These are phyloP conservation scores for Skeletonema costatum DNA, from an alignment of 108 stramenopile species.

Conservation along the genomic window DNA sequence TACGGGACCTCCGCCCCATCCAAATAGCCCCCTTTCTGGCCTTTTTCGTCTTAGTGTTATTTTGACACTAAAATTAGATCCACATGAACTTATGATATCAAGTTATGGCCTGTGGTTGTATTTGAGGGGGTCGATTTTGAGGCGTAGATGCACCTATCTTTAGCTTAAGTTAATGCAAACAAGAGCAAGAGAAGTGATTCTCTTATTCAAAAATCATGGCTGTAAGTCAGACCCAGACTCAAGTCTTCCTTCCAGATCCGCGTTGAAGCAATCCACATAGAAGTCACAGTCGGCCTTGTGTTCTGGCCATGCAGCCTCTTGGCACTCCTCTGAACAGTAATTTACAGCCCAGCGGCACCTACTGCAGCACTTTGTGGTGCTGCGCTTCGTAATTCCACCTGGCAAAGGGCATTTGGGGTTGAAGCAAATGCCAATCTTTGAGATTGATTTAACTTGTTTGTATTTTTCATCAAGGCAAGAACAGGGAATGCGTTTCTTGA, in stretches of 20 bases:
- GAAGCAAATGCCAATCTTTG: neutral
- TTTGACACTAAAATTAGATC: too few relatives aligned
- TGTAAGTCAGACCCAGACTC: neutral
- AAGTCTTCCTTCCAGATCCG: neutral
- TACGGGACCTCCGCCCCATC: too few relatives aligned
- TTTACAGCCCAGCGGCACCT: neutral
- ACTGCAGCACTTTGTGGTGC: neutral
- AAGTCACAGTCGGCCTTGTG: neutral
- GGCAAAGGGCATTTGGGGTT: neutral
- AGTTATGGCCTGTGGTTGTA: too few relatives aligned
- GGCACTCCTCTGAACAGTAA: neutral
- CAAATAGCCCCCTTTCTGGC: too few relatives aligned
- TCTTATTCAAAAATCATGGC: too few relatives aligned
- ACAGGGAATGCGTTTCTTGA: neutral
- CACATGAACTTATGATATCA: too few relatives aligned
- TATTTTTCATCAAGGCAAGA: neutral
- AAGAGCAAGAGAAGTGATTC: too few relatives aligned
- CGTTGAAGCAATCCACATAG: neutral
- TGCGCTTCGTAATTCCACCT: neutral
- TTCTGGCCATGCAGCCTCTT: neutral
- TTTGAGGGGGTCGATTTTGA: too few relatives aligned
- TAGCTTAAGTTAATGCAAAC: too few relatives aligned
- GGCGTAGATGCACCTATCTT: too few relatives aligned
- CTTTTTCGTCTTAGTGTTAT: too few relatives aligned
- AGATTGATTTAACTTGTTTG: neutral